A percentile compares a stretch with the other conserved stretches of the same genome.
phyloP scores from a whole-genome alignment of 768 basidiomycete genomes.

The Pisolithus albus region DNA sequence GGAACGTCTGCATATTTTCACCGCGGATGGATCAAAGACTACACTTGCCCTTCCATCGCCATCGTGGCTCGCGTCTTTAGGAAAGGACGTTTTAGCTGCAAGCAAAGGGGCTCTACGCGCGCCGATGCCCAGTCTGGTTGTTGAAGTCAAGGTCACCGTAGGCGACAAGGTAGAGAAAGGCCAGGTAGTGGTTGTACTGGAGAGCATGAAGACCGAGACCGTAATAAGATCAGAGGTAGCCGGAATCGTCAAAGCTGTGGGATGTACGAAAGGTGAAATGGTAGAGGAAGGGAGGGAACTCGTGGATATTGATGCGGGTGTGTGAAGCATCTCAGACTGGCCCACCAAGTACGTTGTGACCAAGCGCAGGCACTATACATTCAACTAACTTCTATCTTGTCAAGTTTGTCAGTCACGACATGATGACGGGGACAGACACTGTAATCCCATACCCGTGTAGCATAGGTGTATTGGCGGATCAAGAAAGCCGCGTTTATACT shows the following conservation, averaged over 20 bases:
- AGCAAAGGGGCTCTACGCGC: constrained; percentile 65
- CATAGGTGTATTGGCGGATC: no score
- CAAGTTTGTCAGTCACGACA: no score
- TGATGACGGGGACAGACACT: no score
- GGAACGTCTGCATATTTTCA: constrained; percentile 76
- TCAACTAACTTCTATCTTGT: no score
- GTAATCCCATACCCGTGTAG: no score
- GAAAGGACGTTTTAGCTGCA: constrained; percentile 48
- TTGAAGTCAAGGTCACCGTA: constrained; percentile 72
- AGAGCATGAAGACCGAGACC: constrained; percentile 98
- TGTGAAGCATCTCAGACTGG: neutral
- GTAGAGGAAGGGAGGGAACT: constrained; percentile 82
- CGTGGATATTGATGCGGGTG: constrained; percentile 54
- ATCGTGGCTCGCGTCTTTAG: constrained; percentile 61
- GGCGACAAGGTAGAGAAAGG: constrained; percentile 79
- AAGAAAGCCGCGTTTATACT: no score
- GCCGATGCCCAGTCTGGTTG: constrained; percentile 92
- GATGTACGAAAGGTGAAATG: constrained; percentile 83
- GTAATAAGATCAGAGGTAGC: constrained; percentile 64
- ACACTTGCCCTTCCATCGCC: constrained; percentile 65
- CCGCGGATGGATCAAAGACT: constrained; percentile 48
- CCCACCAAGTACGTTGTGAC: no score
- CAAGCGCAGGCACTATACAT: no score
- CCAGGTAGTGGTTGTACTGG: constrained; percentile 74
- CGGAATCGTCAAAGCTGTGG: constrained; percentile 66